Conservation (phyloP, 176 grass and related monocot species). For the Hsuehochloa calcarea region DNA sequence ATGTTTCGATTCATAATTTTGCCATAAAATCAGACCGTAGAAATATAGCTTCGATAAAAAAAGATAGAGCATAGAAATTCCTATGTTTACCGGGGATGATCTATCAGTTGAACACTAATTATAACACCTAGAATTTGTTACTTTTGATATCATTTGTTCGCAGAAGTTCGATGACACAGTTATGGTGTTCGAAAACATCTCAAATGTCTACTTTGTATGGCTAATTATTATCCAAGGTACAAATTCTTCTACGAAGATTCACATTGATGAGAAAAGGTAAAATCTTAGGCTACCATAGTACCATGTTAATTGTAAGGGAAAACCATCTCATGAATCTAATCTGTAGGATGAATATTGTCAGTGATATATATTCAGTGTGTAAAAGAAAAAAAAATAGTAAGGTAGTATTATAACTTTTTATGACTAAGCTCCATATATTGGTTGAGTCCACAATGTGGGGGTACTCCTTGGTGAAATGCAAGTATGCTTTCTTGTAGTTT, state of each 20-base stretch:
- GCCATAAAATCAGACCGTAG: constrained; percentile 5
- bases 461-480: no score
- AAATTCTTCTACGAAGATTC: no score
- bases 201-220: neutral
- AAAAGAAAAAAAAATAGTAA: neutral
- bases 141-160: neutral
- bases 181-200: neutral
- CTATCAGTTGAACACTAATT: constrained; percentile 1
- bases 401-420: no score
- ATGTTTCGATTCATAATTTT: neutral
- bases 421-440: no score
- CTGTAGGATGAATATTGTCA: neutral
- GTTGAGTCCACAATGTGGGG: no score
- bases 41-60: neutral
- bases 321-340: neutral
- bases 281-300: no score
- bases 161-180: neutral
- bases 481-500: no score
- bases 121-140: neutral
- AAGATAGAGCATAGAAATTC: neutral
- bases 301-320: constrained; percentile 10
- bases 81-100: neutral
- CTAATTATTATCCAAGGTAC: no score
- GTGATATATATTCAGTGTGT: neutral
- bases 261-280: no score